phyloP scores from a whole-genome alignment of 345 rosid genomes.

The Salix viminalis region DNA sequence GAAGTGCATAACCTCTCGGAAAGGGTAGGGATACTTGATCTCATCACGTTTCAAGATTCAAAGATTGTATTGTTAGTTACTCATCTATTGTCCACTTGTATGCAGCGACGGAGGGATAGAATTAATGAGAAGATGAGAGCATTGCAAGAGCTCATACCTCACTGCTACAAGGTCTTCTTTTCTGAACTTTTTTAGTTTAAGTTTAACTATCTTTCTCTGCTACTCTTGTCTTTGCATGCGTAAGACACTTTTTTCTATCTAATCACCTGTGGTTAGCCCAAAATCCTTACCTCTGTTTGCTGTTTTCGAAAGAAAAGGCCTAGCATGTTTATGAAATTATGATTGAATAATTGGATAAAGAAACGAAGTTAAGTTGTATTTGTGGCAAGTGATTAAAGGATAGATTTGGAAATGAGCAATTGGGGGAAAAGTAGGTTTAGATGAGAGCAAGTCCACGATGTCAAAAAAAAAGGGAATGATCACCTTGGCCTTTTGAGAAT shows the following conservation, averaged over 20 bases:
- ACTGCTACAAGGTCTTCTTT: constrained; percentile 48
- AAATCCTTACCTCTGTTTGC: background rate
- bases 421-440: background rate
- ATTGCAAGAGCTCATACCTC: constrained; percentile 69
- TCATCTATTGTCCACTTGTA: background rate
- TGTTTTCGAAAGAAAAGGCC: background rate
- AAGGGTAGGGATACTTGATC: constrained; percentile 32
- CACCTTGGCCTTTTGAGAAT: background rate
- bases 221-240: background rate
- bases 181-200: background rate
- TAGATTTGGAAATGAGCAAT: background rate
- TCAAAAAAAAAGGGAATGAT: background rate
- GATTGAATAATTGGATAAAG: background rate
- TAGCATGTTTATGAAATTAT: background rate
- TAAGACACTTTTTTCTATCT: background rate
- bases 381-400: background rate
- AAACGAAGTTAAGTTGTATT: background rate
- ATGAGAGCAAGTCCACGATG: background rate
- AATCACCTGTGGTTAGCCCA: background rate
- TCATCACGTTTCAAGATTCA: background rate
- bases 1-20: constrained; percentile 57
- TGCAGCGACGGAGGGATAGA: constrained; percentile 59
- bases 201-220: background rate
- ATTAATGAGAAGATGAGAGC: constrained; percentile 72
- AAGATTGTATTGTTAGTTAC: background rate